Base-by-base conservation (phyloP, 1,284 basidiomycete species). In the Microbotryomycetes sp. region DNA sequence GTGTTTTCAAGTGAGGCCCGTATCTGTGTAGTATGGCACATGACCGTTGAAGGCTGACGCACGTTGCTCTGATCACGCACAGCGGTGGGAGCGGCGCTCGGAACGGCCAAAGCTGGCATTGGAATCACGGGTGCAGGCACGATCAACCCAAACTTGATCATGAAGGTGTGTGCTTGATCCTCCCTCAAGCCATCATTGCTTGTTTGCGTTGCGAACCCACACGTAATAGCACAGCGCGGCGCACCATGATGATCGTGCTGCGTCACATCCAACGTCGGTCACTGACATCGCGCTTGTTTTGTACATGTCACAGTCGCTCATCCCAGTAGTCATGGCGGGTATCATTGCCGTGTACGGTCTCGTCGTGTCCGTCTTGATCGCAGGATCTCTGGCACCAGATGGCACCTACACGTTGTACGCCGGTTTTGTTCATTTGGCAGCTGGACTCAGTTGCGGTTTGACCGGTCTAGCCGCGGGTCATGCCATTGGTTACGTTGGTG, bases 261-360 rank as follows among this genome's bases (percentile, higher is more conserved):
- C n/a, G n/a, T n/a, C n/a, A 30, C 50, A 52, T 15, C 28, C 50
- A 30, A 52, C 30, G 23, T 19, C 25, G 16, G 12, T 52, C n/a
- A 12, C 47, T 30, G 29, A 54, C 26, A 26, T 48, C 47, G 23
- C 15, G 3, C 52, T 15, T 50, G 23, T 45, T 54, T 54, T 36
- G 19, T 59, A 14, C 46, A 31, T 28, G 28, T 9, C 50, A 22
- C 65, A 92, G 88, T 92, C 88, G 42, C 82, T 94, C 66, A 91
- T 97, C 74, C 92, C 92, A 28, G 93, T 97, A 76, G 88, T 98
- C 78, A 97, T 98, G 93, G 92, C 93, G 81, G 93, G 93, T 92
- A 97, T 98, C 80, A 79, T 96, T 78, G 92, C 88, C 75, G 85
- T 85, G 69, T 97, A 97, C 78, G 92, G 92, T 73, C 84, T 96